phyloP scores from a whole-genome alignment of 352 stramenopile genomes.

The Phytophthora tubulina region DNA sequence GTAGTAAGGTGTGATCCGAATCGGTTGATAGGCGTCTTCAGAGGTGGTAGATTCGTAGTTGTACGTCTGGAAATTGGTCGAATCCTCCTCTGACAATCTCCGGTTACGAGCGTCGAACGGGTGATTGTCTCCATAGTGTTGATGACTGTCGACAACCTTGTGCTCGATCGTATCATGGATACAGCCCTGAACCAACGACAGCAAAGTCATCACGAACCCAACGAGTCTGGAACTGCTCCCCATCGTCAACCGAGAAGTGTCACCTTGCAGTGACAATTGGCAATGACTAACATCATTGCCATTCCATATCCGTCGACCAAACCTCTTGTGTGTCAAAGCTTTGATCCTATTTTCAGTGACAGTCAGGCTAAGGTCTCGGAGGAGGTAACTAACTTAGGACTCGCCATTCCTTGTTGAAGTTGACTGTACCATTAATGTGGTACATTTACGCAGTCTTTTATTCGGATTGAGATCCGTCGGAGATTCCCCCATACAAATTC shows the following conservation, averaged over 20 bases:
- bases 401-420: constrained; percentile 20
- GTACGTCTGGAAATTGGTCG: constrained; percentile 51
- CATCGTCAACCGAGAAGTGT: constrained; percentile 6
- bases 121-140: constrained; percentile 41
- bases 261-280: constrained; percentile 2
- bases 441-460: neutral
- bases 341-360: constrained; percentile 23
- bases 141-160: constrained; percentile 28
- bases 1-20: constrained; percentile 81
- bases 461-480: neutral
- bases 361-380: constrained; percentile 13
- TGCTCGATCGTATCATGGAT: constrained; percentile 48
- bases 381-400: neutral
- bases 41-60: constrained; percentile 32
- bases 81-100: constrained; percentile 22
- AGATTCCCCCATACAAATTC: neutral
- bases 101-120: constrained; percentile 30
- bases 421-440: neutral
- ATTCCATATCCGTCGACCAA: constrained; percentile 4
- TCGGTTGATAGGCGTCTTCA: constrained; percentile 50
- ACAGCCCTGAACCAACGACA: constrained; percentile 27
- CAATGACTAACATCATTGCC: constrained; percentile 4
- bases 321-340: neutral
- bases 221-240: neutral
- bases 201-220: neutral